Base-by-base conservation (phyloP, 768 basidiomycete species). In the Suillus clintonianus region DNA sequence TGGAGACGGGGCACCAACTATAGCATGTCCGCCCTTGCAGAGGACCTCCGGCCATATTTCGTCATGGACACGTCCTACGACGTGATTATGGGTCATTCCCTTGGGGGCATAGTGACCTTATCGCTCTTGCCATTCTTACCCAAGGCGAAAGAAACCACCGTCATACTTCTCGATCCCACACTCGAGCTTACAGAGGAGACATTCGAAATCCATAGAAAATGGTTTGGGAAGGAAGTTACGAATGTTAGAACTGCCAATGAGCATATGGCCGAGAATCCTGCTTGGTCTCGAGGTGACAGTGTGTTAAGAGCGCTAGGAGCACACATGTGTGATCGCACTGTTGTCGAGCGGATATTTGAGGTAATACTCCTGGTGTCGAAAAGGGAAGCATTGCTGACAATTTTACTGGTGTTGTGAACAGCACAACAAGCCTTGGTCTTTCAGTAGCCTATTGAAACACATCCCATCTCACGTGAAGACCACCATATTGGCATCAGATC, bases 41-140 rank as follows among this genome's bases (percentile, higher is more conserved):
- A 68, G 48, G 69, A 70, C 32, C 67, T 66, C 15, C 62, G 48
- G n/a, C 62, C 67, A 4, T 68, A 68, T 55, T 67, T 70, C 19
- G 47, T 54, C 42, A 24, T n/a, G 24, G 53, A 32, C 24, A 54
- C 24, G 37, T 48, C 42, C 24, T 68, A 64, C 47, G 67, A 71
- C 34, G 36, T 71, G 48, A 64, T 69, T 56, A 66, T 70, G 3
- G 67, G 67, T n/a, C 70, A 69, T 51, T 71, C 70, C 9, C 59
- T 70, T 7, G 70, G 70, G 17, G 64, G 59, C 42, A 32, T 68
- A n/a, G 60, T 68, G 11, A 13, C 30, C 14, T 47, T 64, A 51
- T 62, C 62, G n/a, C 64, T 71, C 62, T 63, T 51, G 4, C 30
- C 50, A 32, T 51, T 30, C 50, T 51, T 30, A 7, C 48, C 48